Evolutionary conservation across 352 stramenopile genomes (phyloP).

Genomic region (Pythium insidiosum): DNA sequence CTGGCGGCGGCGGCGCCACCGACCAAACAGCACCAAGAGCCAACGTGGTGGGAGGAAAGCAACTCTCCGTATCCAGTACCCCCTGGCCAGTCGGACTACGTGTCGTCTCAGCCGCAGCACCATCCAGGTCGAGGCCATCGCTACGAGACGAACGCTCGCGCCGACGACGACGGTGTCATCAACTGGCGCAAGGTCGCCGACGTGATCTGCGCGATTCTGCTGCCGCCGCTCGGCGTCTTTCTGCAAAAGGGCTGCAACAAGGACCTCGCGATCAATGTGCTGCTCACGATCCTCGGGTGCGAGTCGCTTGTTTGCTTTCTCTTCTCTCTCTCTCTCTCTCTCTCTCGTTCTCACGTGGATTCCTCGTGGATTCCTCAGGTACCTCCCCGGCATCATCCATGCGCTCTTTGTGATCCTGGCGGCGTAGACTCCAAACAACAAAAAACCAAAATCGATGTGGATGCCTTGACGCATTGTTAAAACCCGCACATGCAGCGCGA

Average conservation of each 20-base stretch:
- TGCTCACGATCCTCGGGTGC: conserved; percentile 15
- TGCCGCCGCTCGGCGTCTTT: conserved; percentile 26
- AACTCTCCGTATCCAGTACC: conserved; percentile 1
- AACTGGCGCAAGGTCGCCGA: conserved; percentile 10
- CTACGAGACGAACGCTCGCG: conserved; percentile 3
- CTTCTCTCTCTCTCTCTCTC: background rate
- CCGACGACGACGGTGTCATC: conserved; percentile 3
- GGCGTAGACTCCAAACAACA: conserved; percentile 9
- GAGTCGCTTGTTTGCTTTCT: background rate
- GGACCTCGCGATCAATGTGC: conserved; percentile 20
- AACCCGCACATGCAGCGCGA: conserved; percentile 59
- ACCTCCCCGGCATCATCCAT: conserved; percentile 49
- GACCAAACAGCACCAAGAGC: too few relatives aligned
- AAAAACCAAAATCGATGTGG: conserved; percentile 1
- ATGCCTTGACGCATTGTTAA: conserved; percentile 14
- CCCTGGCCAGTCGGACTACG: background rate
- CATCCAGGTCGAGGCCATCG: background rate
- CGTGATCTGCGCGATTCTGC: conserved; percentile 14
- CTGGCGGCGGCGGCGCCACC: too few relatives aligned
- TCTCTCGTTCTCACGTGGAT: too few relatives aligned
- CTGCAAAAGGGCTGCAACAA: conserved; percentile 29
- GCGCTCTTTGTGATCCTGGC: conserved; percentile 40
- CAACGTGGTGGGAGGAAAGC: conserved; percentile 10
- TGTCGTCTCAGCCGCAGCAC: background rate
- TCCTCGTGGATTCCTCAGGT: too few relatives aligned